A percentile compares a stretch with the other conserved stretches of the same genome.
Evolutionary conservation across 371 early-diverging fungal species (phyloP).

Genomic region (Lichtheimia corymbifera): DNA sequence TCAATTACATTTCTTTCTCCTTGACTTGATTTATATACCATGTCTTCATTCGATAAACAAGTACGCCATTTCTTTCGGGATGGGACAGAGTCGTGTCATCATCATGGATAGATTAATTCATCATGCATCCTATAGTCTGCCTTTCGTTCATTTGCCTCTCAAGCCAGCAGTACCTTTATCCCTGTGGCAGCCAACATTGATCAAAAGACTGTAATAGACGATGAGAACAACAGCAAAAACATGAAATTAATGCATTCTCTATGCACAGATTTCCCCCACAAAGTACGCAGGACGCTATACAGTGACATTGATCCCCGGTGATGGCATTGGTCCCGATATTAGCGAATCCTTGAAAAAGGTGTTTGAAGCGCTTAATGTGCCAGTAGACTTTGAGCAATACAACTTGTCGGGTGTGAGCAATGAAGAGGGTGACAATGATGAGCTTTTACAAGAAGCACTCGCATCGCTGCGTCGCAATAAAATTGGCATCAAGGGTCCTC

Average conservation of each 20-base stretch:
- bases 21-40: not conserved
- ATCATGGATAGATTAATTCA: not conserved
- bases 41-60: not conserved
- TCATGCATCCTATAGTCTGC: constrained; percentile 13
- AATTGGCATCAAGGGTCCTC: constrained; percentile 95
- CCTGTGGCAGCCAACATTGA: constrained; percentile 46
- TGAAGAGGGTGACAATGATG: constrained; percentile 67
- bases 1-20: not conserved
- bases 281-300: constrained; percentile 78
- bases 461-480: constrained; percentile 92
- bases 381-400: constrained; percentile 94
- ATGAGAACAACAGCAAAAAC: too few species aligned
- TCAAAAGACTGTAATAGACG: constrained; percentile 36
- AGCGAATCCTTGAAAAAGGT: constrained; percentile 90
- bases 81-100: not conserved
- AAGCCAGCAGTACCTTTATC: constrained; percentile 28
- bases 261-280: constrained; percentile 35
- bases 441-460: constrained; percentile 82
- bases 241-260: not conserved
- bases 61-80: not conserved
- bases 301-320: constrained; percentile 96
- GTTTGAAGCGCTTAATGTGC: constrained; percentile 91
- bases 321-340: constrained; percentile 95
- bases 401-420: constrained; percentile 87
- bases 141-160: constrained; percentile 39